Evolutionary conservation across 2,329 filamentous ascomycete genomes (phyloP), one percentile per base, ranked within the genome.

Genomic region (Cercospora sp.): DNA sequence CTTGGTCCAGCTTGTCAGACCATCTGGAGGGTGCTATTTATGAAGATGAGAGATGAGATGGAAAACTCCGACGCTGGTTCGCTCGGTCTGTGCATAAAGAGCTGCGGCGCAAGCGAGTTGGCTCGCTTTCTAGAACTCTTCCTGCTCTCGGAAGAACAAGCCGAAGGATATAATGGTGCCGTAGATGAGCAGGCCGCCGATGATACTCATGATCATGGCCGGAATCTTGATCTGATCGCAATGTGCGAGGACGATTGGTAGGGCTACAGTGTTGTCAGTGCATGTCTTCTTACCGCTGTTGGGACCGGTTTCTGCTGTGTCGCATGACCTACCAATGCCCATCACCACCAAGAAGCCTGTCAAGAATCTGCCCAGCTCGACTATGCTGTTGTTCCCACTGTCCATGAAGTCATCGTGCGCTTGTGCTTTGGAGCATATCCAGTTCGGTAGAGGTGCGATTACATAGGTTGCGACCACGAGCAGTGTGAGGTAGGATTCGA

Each of bases 101-200:
- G 31, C 26, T 63, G 30, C 53, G 33, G 53, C 12, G 4, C 18
- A 57, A 16, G 10, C 33, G 53, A 42, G 13, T n/a, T 20, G 51
- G 36, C 30, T 57, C 31, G 31, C 48, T 23, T 30, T 59, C 62
- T 64, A 98, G 80, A 98, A 99, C 75, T 98, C 95, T 78, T 97
- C 91, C 79, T 98, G 93, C 81, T 98, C 94, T 79, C 94, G 91
- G 85, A 99, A 99, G 84, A 98, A 99, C 89, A 97, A 91, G 73
- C 91, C 90, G 81, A 99, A 99, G 83, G 91, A 95, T 82, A 99
- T 96, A 79, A 99, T 97, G 60, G 95, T 99, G 66, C 93, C 92
- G 82, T 99, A 99, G 79, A 99, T 99, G 78, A 99, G 83, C 68
- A 97, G 84, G 63, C 95, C 95, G 30, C 95, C 95, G 63, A 94